Conservation (phyloP, 306 rosid species). For the Cicer chorassanicum region DNA sequence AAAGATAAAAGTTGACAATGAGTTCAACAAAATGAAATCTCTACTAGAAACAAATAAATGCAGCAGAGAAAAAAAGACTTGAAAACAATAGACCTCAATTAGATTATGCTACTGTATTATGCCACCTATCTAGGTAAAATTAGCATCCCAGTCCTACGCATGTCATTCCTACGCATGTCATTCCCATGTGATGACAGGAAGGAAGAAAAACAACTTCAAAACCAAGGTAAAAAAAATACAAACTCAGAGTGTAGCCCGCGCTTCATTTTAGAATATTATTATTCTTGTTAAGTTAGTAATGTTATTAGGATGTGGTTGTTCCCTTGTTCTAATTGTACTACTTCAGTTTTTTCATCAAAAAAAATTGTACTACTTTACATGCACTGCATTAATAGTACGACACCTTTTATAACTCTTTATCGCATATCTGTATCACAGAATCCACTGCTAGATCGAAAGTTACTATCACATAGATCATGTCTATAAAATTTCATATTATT, state of each 20-base stretch:
- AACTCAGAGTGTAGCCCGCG: not conserved
- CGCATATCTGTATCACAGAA: too few relatives aligned
- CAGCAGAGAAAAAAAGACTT: slow-evolving; percentile 12
- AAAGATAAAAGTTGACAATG: slow-evolving; percentile 31
- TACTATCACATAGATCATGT: too few relatives aligned
- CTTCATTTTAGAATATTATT: slow-evolving; percentile 11
- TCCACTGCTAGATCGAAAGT: too few relatives aligned
- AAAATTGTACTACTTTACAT: too few relatives aligned
- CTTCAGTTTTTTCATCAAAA: not conserved
- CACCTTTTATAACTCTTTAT: too few relatives aligned
- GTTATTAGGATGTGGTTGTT: not conserved
- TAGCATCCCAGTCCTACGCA: slow-evolving; percentile 21
- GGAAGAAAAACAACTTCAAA: not conserved
- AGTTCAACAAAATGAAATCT: slow-evolving; percentile 30
- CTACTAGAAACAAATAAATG: not conserved
- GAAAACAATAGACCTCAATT: slow-evolving; percentile 17
- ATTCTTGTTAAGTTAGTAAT: slow-evolving; percentile 4
- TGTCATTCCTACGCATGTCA: slow-evolving; percentile 9
- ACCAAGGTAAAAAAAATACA: slow-evolving; percentile 27
- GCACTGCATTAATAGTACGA: too few relatives aligned
- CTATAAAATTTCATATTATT: too few relatives aligned
- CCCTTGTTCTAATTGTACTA: not conserved
- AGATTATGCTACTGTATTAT: not conserved
- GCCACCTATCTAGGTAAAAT: slow-evolving; percentile 2
- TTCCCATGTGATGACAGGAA: not conserved